Percentiles rank a stretch among this genome's conserved stretches.
These are phyloP conservation scores for Monosporascus sp. DNA, from an alignment of 2,329 filamentous ascomycete genomes.

Conservation along the genomic window DNA sequence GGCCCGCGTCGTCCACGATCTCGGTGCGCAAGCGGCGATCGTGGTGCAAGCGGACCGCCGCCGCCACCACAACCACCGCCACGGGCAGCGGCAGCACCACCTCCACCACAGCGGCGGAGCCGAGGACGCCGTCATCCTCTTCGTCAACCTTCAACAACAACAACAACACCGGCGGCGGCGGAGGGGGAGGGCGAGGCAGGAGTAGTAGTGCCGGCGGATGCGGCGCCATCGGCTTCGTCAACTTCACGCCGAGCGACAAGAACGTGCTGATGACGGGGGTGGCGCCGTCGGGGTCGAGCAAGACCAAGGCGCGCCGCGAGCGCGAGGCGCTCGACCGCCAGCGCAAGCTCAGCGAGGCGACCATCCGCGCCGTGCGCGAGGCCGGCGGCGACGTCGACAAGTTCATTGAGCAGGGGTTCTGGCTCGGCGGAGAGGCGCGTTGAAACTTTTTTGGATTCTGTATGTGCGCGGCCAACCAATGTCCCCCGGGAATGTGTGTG, in stretches of 20 bases:
- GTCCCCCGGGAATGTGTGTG: too few species aligned
- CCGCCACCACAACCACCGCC: not conserved
- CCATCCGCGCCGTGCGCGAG: conserved; percentile 62
- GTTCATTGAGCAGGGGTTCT: conserved; percentile 46
- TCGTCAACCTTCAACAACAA: conserved; percentile 2
- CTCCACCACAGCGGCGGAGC: conserved; percentile 1
- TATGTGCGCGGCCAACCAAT: too few species aligned
- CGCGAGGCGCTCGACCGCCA: conserved; percentile 79
- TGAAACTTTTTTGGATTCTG: too few species aligned
- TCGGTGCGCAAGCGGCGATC: conserved; percentile 33
- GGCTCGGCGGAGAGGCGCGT: too few species aligned
- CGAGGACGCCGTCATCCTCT: conserved; percentile 11
- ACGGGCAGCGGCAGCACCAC: not conserved
- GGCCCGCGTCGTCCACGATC: conserved; percentile 13
- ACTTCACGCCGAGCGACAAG: conserved; percentile 80
- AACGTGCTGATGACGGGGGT: conserved; percentile 80
- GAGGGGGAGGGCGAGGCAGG: not conserved
- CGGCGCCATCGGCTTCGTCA: conserved; percentile 65
- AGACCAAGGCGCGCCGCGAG: conserved; percentile 91
- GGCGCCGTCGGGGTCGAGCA: conserved; percentile 82
- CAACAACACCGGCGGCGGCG: not conserved
- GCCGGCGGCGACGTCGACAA: conserved; percentile 63
- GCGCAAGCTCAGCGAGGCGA: conserved; percentile 61
- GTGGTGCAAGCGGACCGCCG: conserved; percentile 18
- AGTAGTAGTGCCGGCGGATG: conserved; percentile 20